Evolutionary conservation across 179 eudicot genomes (phyloP).

Genomic region (Heliamphora pulchella): DNA sequence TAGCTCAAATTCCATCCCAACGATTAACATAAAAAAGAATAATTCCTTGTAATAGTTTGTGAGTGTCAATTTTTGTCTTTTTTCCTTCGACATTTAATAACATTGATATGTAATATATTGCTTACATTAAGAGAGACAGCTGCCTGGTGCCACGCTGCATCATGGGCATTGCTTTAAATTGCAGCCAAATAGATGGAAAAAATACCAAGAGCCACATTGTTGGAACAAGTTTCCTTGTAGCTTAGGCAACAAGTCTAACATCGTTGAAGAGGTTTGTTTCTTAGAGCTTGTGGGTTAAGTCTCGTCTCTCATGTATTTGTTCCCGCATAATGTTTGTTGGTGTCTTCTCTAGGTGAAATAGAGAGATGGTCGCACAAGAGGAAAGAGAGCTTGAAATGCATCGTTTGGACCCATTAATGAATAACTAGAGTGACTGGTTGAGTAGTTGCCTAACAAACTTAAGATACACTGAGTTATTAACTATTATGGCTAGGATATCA

Average conservation of each 20-base stretch:
- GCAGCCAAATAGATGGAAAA: not conserved
- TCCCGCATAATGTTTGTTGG: not conserved
- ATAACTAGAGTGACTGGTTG: not conserved
- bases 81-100: not conserved
- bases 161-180: not conserved
- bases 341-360: not conserved
- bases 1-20: too few relatives aligned
- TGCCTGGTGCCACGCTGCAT: not conserved
- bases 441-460: not conserved
- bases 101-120: not conserved
- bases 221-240: not conserved
- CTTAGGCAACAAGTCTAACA: not conserved
- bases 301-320: not conserved
- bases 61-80: not conserved
- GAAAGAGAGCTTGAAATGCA: not conserved
- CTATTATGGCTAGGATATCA: not conserved
- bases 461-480: slow-evolving; percentile 3
- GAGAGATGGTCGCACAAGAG: not conserved
- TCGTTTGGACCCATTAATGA: not conserved
- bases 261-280: not conserved
- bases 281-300: not conserved
- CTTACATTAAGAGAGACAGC: not conserved
- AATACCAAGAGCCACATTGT: not conserved
- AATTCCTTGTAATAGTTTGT: not conserved
- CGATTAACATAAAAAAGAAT: not conserved